Conservation (phyloP, 1,284 basidiomycete genomes). For the Trametes hirsuta region DNA sequence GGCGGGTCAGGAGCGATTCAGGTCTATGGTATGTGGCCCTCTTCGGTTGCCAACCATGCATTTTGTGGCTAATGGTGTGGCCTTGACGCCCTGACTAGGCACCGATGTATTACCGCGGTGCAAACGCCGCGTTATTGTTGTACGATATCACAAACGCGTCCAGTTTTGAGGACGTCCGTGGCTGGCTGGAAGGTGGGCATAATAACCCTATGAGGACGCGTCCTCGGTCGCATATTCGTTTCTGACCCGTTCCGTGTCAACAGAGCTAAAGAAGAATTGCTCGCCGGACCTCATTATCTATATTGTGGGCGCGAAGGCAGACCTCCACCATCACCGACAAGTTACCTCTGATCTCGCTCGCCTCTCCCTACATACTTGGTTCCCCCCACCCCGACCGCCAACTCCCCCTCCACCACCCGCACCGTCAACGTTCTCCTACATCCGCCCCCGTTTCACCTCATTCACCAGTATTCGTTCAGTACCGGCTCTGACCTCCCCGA, state of each 20-base stretch:
- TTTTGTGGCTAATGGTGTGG: conserved; percentile 12
- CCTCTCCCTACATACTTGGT: conserved; percentile 80
- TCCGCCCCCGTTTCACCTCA: conserved; percentile 83
- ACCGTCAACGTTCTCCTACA: conserved; percentile 76
- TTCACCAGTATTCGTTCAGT: conserved; percentile 72
- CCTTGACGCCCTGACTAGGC: conserved; percentile 54
- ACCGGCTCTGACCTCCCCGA: conserved; percentile 26
- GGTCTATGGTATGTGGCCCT: conserved; percentile 77
- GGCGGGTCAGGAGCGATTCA: conserved; percentile 96
- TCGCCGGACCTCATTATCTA: conserved; percentile 85
- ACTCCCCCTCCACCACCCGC: conserved; percentile 58
- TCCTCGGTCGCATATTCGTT: background rate
- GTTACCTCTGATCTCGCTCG: conserved; percentile 83
- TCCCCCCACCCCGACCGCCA: conserved; percentile 73
- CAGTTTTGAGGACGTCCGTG: conserved; percentile 89
- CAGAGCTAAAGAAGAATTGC: conserved; percentile 90
- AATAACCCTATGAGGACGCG: background rate
- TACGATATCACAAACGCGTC: conserved; percentile 96
- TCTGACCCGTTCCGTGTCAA: background rate
- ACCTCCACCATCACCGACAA: conserved; percentile 70
- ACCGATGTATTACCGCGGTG: conserved; percentile 99
- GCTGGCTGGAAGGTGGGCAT: conserved; percentile 85
- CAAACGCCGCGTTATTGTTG: conserved; percentile 93
- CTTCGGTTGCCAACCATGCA: conserved; percentile 13
- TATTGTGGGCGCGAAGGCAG: conserved; percentile 90